A percentile compares a stretch with the other conserved stretches of the same genome.
Evolutionary conservation across 2,329 filamentous ascomycete genomes (phyloP).

Genomic region (Gremmenia infestans): DNA sequence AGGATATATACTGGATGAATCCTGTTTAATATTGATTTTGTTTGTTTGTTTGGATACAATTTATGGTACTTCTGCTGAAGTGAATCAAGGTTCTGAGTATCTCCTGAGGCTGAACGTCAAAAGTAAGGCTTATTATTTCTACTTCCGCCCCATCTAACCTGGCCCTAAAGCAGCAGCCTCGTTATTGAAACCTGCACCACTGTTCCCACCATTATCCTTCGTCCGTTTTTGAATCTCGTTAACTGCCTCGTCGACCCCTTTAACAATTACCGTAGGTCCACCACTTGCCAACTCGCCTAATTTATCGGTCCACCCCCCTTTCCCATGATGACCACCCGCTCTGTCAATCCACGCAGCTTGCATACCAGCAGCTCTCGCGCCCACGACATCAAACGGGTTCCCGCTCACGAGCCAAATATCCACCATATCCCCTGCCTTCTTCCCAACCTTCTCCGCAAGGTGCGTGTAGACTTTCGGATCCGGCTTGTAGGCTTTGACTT

Average conservation of each 20-base stretch:
- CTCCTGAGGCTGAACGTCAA: neutral
- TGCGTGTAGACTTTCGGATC: constrained; percentile 56
- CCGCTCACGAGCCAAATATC: constrained; percentile 65
- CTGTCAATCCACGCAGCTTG: constrained; percentile 65
- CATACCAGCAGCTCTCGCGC: constrained; percentile 57
- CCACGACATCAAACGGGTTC: constrained; percentile 70
- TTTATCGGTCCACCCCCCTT: constrained; percentile 58
- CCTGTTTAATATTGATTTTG: neutral
- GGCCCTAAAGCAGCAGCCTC: neutral
- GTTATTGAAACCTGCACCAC: neutral
- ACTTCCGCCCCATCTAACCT: neutral
- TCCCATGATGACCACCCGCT: constrained; percentile 34
- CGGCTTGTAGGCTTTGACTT: constrained; percentile 59
- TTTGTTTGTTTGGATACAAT: neutral
- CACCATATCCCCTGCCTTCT: constrained; percentile 31
- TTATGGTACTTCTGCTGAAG: no score
- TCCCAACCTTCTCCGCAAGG: constrained; percentile 24
- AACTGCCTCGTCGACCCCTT: constrained; percentile 54
- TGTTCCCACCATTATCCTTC: constrained; percentile 17
- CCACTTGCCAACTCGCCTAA: constrained; percentile 43
- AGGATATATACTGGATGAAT: neutral
- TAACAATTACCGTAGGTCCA: constrained; percentile 49
- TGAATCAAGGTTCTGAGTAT: no score
- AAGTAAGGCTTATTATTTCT: no score
- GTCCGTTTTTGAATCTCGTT: constrained; percentile 32